Base-by-base conservation (phyloP, 768 basidiomycete species). In the Pleurotus giganteus region DNA sequence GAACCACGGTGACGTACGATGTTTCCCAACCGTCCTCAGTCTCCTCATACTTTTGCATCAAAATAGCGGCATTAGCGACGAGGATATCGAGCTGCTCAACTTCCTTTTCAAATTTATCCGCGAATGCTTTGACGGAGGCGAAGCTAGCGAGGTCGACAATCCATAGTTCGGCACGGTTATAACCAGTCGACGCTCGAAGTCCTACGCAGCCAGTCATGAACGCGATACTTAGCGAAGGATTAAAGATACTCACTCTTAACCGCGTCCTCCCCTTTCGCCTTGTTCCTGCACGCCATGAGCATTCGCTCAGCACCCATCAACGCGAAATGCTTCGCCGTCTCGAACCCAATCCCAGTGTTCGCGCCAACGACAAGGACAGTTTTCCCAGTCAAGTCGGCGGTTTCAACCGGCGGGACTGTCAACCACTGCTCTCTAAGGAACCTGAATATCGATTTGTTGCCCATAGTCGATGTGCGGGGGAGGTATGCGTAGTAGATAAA, bases 291-390 rank as follows among this genome's bases (percentile, higher is more conserved):
- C 3, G 65, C 74, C 9, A 80, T 27, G 21, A 80, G 69, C 3
- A 79, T 61, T 45, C 64, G 66, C 1, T 49, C 70, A n/a, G 78
- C 68, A 42, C 71, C 71, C 78, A 80, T 76, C 1, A 57, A 41
- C 0, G 77, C 77, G 34, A 81, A 75, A 52, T 79, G 74, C 53
- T 73, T 76, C 5, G 73, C 65, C 1, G 76, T 71, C 57, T 80
- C 78, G 36, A 78, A 71, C 1, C 80, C 80, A 3, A 81, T 53
- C 2, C 81, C 84, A 21, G 69, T 69, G 58, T 85, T 85, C 2
- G 81, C 78, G 5, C 73, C 74, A 24, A 73, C 69, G 21, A 85
- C 72, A 19, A 83, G 50, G n/a, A 83, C 69, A 4, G 76, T 78
- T 60, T 78, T 79, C 5, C 74, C 76, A 8, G 63, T 60, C 19